These are phyloP conservation scores for Alternaria arbusti DNA, from an alignment of 2,329 filamentous ascomycete genomes.

Conservation along the genomic window DNA sequence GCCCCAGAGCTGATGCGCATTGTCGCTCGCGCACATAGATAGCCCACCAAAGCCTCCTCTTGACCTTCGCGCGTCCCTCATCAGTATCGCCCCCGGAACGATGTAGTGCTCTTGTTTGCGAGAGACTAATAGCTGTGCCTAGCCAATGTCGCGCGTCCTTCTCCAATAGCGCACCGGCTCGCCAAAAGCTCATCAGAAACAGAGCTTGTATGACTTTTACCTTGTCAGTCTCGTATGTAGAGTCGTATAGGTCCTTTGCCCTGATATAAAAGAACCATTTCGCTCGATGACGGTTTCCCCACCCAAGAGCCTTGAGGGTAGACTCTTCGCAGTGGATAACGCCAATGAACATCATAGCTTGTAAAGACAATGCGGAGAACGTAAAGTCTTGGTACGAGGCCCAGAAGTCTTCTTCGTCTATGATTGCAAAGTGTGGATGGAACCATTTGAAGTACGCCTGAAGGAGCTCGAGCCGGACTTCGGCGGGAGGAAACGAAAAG, in stretches of 20 bases:
- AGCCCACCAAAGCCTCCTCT: constrained; percentile 62
- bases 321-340: constrained; percentile 60
- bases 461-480: constrained; percentile 53
- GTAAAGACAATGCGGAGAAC: constrained; percentile 59
- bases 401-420: constrained; percentile 57
- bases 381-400: constrained; percentile 49
- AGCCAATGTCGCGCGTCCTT: constrained; percentile 50
- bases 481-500: constrained; percentile 55
- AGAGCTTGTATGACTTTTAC: constrained; percentile 59
- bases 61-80: constrained; percentile 46
- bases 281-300: constrained; percentile 57
- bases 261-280: constrained; percentile 59
- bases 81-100: constrained; percentile 37
- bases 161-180: constrained; percentile 52
- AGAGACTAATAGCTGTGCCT: constrained; percentile 57
- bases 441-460: constrained; percentile 64
- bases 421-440: constrained; percentile 62
- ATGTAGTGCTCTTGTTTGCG: constrained; percentile 58
- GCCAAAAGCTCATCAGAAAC: constrained; percentile 64
- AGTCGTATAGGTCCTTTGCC: constrained; percentile 60
- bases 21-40: constrained; percentile 61
- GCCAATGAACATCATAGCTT: constrained; percentile 63
- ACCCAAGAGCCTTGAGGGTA: constrained; percentile 55
- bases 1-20: constrained; percentile 53
- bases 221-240: constrained; percentile 60